Evolutionary conservation across 176 grass and related monocot species (phyloP), one percentile per base, ranked within the genome.

Genomic region (Phyllostachys edulis): DNA sequence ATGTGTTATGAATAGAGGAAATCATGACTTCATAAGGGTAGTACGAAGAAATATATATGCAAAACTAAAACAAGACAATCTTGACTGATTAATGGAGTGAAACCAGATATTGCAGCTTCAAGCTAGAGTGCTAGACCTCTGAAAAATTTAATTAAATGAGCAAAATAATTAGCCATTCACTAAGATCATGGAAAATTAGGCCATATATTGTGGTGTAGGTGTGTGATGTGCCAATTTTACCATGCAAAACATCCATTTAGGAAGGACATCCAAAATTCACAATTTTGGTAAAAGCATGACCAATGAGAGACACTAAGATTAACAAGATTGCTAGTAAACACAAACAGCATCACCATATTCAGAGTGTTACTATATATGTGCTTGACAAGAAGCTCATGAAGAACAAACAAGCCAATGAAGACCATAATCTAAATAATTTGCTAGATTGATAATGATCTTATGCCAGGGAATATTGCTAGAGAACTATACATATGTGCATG

Each of bases 391-490:
- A 57, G 23, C 65, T 23, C 46, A 73, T 36, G 10, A 17, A 40
- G 4, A 46, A 69, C 5, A 39, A 13, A 70, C 20, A 70, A 44
- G 40, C 40, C 47, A 85, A 70, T 68, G 6, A 41, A 60, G 40
- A 69, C n/a, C 55, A 34, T 55, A 63, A 46, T 66, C 6, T 3
- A 46, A 60, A 24, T 36, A 5, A 18, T 37, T 63, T 64, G 44
- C 62, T 23, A 74, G 21, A 42, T 34, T 61, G 60, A 40, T 40
- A 21, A 84, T 54, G 59, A 14, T 39, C 49, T 29, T 66, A 66
- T 67, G 51, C 71, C 37, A 84, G 15, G n/a, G 52, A 84, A 75
- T 75, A 74, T 74, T 74, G 29, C 20, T 84, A 40, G 36, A 63
- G 13, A 73, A 73, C 44, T 44, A 37, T 49, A 36, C 16, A 68